Evolutionary conservation across 1,284 basidiomycete species (phyloP).

Genomic region (Leccinum ponderosum): DNA sequence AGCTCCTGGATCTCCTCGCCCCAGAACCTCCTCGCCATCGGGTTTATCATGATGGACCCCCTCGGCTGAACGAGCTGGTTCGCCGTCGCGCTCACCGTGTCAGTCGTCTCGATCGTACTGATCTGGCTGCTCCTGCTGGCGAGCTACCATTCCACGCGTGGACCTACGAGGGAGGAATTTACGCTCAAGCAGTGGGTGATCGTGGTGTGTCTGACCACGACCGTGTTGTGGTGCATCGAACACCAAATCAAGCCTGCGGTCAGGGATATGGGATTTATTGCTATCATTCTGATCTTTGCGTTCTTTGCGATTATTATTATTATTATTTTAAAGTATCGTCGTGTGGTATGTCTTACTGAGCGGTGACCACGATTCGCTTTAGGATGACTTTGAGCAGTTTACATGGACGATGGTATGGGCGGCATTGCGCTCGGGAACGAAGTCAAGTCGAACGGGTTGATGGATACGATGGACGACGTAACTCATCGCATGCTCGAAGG

Average conservation of each 20-base stretch:
- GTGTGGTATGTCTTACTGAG: neutral
- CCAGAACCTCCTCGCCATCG: slow-evolving; percentile 86
- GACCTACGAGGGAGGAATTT: slow-evolving; percentile 80
- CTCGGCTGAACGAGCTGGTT: slow-evolving; percentile 96
- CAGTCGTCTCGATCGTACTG: slow-evolving; percentile 78
- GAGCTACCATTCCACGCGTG: slow-evolving; percentile 73
- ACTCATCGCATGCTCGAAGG: slow-evolving; percentile 75
- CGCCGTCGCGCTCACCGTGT: slow-evolving; percentile 90
- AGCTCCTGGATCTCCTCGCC: slow-evolving; percentile 91
- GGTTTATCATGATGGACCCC: slow-evolving; percentile 73
- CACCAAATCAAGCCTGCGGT: slow-evolving; percentile 77
- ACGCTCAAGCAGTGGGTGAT: slow-evolving; percentile 89
- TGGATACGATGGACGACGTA: slow-evolving; percentile 73
- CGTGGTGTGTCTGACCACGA: slow-evolving; percentile 84
- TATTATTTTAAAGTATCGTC: slow-evolving; percentile 68
- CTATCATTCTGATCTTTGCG: slow-evolving; percentile 89
- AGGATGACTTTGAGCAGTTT: slow-evolving; percentile 87
- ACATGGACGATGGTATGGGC: slow-evolving; percentile 88
- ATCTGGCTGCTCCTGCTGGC: slow-evolving; percentile 92
- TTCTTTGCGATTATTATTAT: slow-evolving; percentile 80
- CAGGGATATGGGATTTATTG: slow-evolving; percentile 98
- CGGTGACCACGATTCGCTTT: slow-evolving; percentile 3
- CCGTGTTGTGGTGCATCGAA: slow-evolving; percentile 90
- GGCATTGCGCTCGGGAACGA: slow-evolving; percentile 96
- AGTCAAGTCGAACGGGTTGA: slow-evolving; percentile 86